Conservation (phyloP, 1,284 basidiomycete genomes). For the Cryptococcus hybrid region DNA sequence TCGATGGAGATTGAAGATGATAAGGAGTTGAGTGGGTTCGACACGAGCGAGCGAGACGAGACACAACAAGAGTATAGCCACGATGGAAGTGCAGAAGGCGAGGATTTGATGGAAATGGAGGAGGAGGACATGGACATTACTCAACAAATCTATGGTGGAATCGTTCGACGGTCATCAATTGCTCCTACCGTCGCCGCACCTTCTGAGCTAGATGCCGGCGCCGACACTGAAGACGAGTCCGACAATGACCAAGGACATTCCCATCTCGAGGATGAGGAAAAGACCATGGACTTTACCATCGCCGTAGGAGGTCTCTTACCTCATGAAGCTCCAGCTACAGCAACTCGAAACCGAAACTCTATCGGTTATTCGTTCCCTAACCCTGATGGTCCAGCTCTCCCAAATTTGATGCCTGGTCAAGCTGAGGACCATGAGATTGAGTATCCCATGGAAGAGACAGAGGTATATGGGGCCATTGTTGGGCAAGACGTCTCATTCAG, state of each 20-base stretch:
- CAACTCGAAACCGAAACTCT: constrained; percentile 31
- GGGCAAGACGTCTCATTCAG: constrained; percentile 28
- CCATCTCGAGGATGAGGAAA: constrained; percentile 37
- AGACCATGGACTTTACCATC: constrained; percentile 52
- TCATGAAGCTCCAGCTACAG: constrained; percentile 35
- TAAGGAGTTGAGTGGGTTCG: constrained; percentile 8
- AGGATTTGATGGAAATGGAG: constrained; percentile 23
- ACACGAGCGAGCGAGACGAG: not conserved
- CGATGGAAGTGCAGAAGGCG: constrained; percentile 17
- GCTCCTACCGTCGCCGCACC: constrained; percentile 8
- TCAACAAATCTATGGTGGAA: constrained; percentile 37
- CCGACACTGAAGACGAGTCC: constrained; percentile 16
- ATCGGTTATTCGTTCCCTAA: constrained; percentile 45
- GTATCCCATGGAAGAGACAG: constrained; percentile 34
- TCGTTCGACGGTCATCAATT: constrained; percentile 21
- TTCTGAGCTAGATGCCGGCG: constrained; percentile 23
- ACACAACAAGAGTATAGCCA: not conserved
- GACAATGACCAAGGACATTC: constrained; percentile 1
- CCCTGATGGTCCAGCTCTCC: constrained; percentile 36
- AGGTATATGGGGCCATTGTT: constrained; percentile 44
- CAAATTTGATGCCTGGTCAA: constrained; percentile 13
- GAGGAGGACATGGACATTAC: constrained; percentile 48
- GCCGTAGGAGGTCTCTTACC: constrained; percentile 49
- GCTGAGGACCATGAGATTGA: constrained; percentile 39
- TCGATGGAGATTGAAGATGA: constrained; percentile 57